Conservation (phyloP, 441 rosid genomes). For the Biscutella laevigata region DNA sequence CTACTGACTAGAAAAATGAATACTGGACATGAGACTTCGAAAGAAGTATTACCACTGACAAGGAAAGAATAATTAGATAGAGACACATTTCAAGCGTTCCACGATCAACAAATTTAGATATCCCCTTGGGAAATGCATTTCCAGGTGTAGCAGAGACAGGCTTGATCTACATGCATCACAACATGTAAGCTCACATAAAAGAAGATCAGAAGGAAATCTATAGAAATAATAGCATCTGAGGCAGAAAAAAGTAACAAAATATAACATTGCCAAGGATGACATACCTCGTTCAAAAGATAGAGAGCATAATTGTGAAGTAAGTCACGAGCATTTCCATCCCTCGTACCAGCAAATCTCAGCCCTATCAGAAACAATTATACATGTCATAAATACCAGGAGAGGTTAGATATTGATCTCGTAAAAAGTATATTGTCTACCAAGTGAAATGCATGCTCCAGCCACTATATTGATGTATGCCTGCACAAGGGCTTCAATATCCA, state of each 20-base stretch:
- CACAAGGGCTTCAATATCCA: slow-evolving; percentile 75
- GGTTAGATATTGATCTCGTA: slow-evolving; percentile 3
- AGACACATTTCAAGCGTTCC: slow-evolving; percentile 94
- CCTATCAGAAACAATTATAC: slow-evolving; percentile 41
- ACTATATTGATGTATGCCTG: slow-evolving; percentile 89
- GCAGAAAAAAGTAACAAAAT: slow-evolving; percentile 9
- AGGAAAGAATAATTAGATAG: slow-evolving; percentile 78
- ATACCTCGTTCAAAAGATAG: slow-evolving; percentile 86
- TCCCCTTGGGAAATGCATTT: slow-evolving; percentile 62
- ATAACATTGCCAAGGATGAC: slow-evolving; percentile 20
- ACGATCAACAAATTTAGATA: slow-evolving; percentile 72
- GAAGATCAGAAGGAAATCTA: slow-evolving; percentile 5
- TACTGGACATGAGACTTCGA: neutral
- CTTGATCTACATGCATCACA: slow-evolving; percentile 61
- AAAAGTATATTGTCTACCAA: slow-evolving; percentile 43
- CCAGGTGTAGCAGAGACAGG: slow-evolving; percentile 49
- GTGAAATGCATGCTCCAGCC: slow-evolving; percentile 91
- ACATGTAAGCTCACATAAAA: slow-evolving; percentile 15
- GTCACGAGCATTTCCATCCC: slow-evolving; percentile 82
- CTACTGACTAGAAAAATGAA: slow-evolving; percentile 3
- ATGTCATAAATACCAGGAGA: slow-evolving; percentile 8
- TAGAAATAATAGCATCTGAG: slow-evolving; percentile 7
- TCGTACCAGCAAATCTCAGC: slow-evolving; percentile 87
- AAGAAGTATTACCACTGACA: slow-evolving; percentile 64
- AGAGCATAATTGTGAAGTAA: slow-evolving; percentile 73